Conservation (phyloP, 805 yeast species). For the Metschnikowia vanudenii region DNA sequence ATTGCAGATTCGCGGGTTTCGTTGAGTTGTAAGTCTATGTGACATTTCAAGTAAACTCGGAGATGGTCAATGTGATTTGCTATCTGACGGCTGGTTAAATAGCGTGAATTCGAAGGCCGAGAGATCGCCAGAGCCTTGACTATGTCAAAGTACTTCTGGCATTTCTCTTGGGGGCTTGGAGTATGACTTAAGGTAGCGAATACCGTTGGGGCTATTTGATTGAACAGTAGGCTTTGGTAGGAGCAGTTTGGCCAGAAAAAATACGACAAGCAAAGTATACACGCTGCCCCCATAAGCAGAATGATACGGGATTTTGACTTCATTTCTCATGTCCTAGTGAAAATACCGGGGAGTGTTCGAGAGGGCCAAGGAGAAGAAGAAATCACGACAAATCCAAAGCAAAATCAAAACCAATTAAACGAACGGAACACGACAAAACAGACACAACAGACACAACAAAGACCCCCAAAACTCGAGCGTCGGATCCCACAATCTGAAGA, state of each 20-base stretch:
- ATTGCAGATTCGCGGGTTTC: slow-evolving; percentile 9
- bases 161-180: slow-evolving; percentile 9
- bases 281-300: slow-evolving; percentile 6
- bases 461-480: no score
- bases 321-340: slow-evolving; percentile 8
- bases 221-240: slow-evolving; percentile 15
- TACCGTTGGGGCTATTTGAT: slow-evolving; percentile 9
- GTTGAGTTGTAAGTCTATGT: slow-evolving; percentile 9
- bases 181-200: slow-evolving; percentile 3
- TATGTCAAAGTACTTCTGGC: slow-evolving; percentile 13
- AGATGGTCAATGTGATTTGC: slow-evolving; percentile 18
- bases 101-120: slow-evolving; percentile 14
- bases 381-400: neutral
- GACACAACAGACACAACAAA: no score
- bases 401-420: no score
- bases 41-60: slow-evolving; percentile 14
- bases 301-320: slow-evolving; percentile 14
- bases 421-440: no score
- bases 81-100: slow-evolving; percentile 12
- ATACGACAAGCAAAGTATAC: slow-evolving; percentile 8
- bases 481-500: no score
- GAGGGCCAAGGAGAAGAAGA: neutral
- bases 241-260: slow-evolving; percentile 15
- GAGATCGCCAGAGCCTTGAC: slow-evolving; percentile 8
- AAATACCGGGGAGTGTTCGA: no score